Base-by-base conservation (phyloP, 495 filamentous ascomycete species). In the Daldinia childiae region DNA sequence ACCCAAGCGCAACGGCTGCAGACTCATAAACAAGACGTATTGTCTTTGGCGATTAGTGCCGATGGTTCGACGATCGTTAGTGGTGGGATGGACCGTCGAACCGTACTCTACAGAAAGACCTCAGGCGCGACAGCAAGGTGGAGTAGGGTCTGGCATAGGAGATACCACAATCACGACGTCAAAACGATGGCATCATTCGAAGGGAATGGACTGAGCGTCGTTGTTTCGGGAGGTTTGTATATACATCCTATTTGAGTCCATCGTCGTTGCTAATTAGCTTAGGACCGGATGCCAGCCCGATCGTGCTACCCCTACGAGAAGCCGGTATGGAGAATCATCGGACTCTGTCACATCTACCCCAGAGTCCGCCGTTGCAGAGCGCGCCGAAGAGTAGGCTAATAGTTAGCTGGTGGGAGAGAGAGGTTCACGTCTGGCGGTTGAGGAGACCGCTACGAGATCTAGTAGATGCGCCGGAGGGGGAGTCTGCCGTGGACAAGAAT, bases 161-260 rank as follows among this genome's bases (percentile, higher is more conserved):
- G 93, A 75, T 92, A 92, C 74, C 96, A 99, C 74, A 86, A 86
- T 14, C 93, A 98, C 76, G 95, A 99, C 83, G 93, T 98, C 69
- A 97, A 98, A 80, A 88, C 94, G 14, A 93, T 99, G 87, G 93
- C 94, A 55, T 88, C 92, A 15, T 98, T 93, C 60, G 94, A 98
- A 78, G 89, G 90, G 17, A 91, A 87, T 60, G 87, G 87, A 43
- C 87, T 97, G 75, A 98, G 93, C 71, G 87, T 98, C 43, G 83
- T 96, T 8, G 93, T 94, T 14, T 97, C 95, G 68, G 95, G 95
- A 87, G 95, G 93, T 95, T 84, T 75, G 86, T 79, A 76, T 39
- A 58, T 55, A 11, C 41, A 62, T 19, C 52, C 26, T 17, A 38
- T 41, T 6, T 41, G 17, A 24, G 26, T 26, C 15, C 19, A 39